These are phyloP conservation scores for Arabis hirsuta DNA, from an alignment of 345 rosid genomes.

Conservation along the genomic window DNA sequence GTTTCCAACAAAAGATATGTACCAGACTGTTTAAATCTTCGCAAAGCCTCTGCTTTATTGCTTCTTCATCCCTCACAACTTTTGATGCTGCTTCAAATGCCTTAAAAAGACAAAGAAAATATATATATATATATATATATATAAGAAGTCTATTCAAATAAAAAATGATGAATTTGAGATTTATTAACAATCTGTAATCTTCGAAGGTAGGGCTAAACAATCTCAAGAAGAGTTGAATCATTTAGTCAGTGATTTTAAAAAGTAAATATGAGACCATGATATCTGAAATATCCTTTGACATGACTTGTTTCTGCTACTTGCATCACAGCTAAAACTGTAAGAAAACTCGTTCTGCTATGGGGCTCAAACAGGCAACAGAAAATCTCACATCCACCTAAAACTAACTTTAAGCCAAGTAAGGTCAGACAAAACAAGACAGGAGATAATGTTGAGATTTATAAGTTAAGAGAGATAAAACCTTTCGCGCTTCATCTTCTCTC, in stretches of 20 bases:
- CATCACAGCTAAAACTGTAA: conserved; percentile 8
- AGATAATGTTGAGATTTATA: not conserved
- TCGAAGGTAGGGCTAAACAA: not conserved
- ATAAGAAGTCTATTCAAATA: not conserved
- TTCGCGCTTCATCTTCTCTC: conserved; percentile 78
- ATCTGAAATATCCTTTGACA: not conserved
- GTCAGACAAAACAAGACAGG: conserved; percentile 6
- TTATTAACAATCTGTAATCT: not conserved
- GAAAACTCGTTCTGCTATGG: not conserved
- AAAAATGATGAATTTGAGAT: not conserved
- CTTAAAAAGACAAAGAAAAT: conserved; percentile 36
- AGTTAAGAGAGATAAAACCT: conserved; percentile 56
- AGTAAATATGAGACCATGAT: not conserved
- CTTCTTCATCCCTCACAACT: conserved; percentile 79
- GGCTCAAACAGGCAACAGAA: not conserved
- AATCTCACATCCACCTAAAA: conserved; percentile 1
- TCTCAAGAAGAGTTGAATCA: not conserved
- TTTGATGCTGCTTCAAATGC: conserved; percentile 72
- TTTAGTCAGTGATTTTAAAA: not conserved
- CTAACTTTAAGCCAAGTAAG: conserved; percentile 3
- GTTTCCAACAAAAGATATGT: conserved; percentile 36
- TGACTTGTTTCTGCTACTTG: not conserved
- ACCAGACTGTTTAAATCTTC: conserved; percentile 84
- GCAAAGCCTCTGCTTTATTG: conserved; percentile 73
- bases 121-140: not conserved